Evolutionary conservation across 768 basidiomycete genomes (phyloP).

Genomic region (Mrakia gelida): DNA sequence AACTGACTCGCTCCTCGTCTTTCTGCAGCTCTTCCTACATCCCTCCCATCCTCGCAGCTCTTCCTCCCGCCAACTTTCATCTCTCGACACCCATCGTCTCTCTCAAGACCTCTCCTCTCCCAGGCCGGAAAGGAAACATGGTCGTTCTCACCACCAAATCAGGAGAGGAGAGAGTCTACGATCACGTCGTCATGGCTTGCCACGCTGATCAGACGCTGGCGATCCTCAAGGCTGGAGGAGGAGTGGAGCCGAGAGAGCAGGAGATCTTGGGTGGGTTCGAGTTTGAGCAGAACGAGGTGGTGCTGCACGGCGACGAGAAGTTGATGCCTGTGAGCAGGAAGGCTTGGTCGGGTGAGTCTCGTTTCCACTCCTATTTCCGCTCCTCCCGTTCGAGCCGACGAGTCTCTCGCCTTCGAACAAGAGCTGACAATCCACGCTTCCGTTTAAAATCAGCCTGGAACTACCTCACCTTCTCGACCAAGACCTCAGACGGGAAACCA

Average conservation of each 20-base stretch:
- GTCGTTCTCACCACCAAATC: conserved; percentile 52
- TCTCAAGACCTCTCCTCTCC: not conserved
- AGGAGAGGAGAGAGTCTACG: conserved; percentile 53
- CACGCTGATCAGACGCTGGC: conserved; percentile 63
- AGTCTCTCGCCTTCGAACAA: not conserved
- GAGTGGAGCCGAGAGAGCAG: conserved; percentile 54
- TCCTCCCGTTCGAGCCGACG: not conserved
- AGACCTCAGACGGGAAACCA: conserved; percentile 41
- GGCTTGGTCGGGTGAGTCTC: conserved; percentile 58
- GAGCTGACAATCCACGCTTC: not conserved
- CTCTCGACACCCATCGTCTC: conserved; percentile 57
- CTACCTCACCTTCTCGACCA: conserved; percentile 54
- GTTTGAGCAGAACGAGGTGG: conserved; percentile 65
- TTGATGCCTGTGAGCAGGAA: conserved; percentile 60
- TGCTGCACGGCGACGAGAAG: conserved; percentile 63
- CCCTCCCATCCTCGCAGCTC: conserved; percentile 55
- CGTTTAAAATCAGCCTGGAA: conserved; percentile 57
- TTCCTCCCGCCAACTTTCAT: conserved; percentile 57
- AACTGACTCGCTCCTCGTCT: not conserved
- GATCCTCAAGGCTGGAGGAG: conserved; percentile 50
- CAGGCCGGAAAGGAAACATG: conserved; percentile 21
- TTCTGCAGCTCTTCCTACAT: conserved; percentile 60
- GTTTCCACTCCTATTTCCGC: not conserved
- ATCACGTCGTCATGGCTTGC: conserved; percentile 69
- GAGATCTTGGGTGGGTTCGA: conserved; percentile 56